phyloP scores from a whole-genome alignment of 306 rosid genomes.

The Dalbergia cochinchinensis region DNA sequence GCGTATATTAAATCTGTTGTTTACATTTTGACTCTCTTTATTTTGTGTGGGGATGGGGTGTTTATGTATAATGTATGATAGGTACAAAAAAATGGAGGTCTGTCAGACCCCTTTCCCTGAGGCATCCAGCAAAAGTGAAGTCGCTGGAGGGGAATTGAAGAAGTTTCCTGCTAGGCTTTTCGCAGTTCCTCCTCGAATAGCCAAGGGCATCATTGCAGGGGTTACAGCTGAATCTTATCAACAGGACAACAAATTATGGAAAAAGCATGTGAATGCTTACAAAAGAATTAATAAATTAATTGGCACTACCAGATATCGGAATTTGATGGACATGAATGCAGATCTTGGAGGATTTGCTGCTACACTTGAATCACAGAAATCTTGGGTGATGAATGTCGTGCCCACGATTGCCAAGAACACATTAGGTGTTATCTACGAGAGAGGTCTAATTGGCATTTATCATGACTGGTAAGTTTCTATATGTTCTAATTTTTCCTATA shows the following conservation, averaged over 20 bases:
- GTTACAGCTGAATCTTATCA: slow-evolving; percentile 77
- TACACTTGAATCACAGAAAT: slow-evolving; percentile 77
- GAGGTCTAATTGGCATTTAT: slow-evolving; percentile 96
- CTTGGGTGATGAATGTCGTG: slow-evolving; percentile 98
- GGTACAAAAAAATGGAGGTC: slow-evolving; percentile 88
- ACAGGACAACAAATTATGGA: slow-evolving; percentile 89
- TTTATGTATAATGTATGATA: slow-evolving; percentile 33
- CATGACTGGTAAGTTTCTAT: slow-evolving; percentile 84
- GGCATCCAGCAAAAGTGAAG: slow-evolving; percentile 68
- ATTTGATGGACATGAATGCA: slow-evolving; percentile 98
- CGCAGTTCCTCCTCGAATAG: slow-evolving; percentile 84
- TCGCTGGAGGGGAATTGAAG: slow-evolving; percentile 82
- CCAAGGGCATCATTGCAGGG: slow-evolving; percentile 71
- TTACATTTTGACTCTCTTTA: slow-evolving; percentile 4
- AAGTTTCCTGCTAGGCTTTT: slow-evolving; percentile 91
- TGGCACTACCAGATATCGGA: slow-evolving; percentile 82
- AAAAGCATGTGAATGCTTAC: slow-evolving; percentile 72
- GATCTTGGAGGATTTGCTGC: slow-evolving; percentile 98
- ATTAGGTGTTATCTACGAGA: slow-evolving; percentile 85
- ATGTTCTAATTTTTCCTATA: slow-evolving; percentile 1
- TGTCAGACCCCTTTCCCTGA: slow-evolving; percentile 83
- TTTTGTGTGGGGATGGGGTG: slow-evolving; percentile 25
- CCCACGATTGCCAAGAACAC: slow-evolving; percentile 84
- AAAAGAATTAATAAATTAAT: slow-evolving; percentile 73
- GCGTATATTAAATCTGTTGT: background rate